Evolutionary conservation across 1,284 basidiomycete species (phyloP), one percentile per base, ranked within the genome.

Genomic region (Cystobasidium sp.): DNA sequence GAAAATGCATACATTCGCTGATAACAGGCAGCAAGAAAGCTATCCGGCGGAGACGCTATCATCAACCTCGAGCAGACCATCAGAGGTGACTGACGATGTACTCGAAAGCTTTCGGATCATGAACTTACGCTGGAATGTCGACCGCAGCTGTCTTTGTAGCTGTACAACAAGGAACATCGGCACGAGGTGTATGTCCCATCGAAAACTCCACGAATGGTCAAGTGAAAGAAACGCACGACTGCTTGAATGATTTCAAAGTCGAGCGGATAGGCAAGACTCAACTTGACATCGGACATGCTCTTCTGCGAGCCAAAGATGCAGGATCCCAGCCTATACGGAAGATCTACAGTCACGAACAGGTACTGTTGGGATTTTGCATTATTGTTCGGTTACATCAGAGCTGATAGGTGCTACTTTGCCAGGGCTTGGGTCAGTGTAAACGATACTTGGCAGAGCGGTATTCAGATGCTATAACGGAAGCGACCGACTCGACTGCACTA

Each of bases 291-390:
- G 79, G 78, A 8, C 79, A 80, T 58, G 75, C 79, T n/a, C 41
- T 80, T 12, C 22, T 80, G 20, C 56, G 75, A 6, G 52, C 10
- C 2, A 44, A 46, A 56, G 20, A 53, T 20, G 49, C 44, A 31
- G 22, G 47, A 14, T 55, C 67, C 10, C 51, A 65, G 5, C 43
- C 43, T 14, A 52, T 75, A 20, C 59, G 68, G 72, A 49, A 76
- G 24, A 78, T 79, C 18, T 79, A 77, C 59, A 78, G 78, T 46
- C 79, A 79, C 37, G 79, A 79, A 67, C 79, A 79, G 76, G 79
- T 77, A 73, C 74, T 24, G 1, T 43, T 12, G 14, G n/a, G 7
- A 24, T 20, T 16, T 10, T 10, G 3, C 39, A 47, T 18, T 46
- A 18, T 44, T 6, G 1, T 16, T 47, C 55, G 16, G n/a, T n/a